Evolutionary conservation across 2,329 filamentous ascomycete species (phyloP).

Genomic region (Aureobasidium lini): DNA sequence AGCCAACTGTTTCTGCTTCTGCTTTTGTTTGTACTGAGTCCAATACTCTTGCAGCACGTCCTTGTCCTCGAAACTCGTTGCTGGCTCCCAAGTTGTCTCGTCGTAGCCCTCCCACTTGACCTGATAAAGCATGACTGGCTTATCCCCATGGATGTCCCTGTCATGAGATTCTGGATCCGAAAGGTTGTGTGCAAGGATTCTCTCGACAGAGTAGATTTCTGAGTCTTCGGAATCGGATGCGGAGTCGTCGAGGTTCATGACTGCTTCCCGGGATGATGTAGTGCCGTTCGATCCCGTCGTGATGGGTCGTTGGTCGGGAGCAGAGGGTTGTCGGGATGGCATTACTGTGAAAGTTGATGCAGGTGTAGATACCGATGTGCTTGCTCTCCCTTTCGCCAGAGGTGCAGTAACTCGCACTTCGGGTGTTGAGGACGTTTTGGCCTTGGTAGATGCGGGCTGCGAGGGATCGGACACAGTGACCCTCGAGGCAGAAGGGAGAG

Average conservation of each 20-base stretch:
- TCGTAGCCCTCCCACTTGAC: conserved; percentile 28
- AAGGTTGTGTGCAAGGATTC: conserved; percentile 23
- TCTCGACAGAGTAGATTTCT: conserved; percentile 21
- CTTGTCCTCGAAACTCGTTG: conserved; percentile 24
- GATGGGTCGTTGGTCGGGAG: background rate
- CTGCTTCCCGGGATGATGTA: background rate
- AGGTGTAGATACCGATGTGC: background rate
- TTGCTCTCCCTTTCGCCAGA: background rate
- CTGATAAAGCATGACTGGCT: conserved; percentile 25
- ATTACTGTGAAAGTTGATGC: background rate
- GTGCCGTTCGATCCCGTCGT: background rate
- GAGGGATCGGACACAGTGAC: background rate
- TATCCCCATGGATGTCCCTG: conserved; percentile 17
- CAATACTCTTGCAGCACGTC: conserved; percentile 23
- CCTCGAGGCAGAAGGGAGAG: background rate
- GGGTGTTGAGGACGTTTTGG: background rate
- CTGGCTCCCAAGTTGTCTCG: conserved; percentile 28
- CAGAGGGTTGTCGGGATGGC: background rate
- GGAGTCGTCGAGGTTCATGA: conserved; percentile 9
- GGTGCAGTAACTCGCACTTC: background rate
- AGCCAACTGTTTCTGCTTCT: background rate
- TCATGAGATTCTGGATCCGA: conserved; percentile 26
- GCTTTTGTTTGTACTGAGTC: background rate
- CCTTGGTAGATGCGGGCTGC: background rate
- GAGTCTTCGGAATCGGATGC: conserved; percentile 3